phyloP scores from a whole-genome alignment of 163 green algal species.

The Chlamydomonas reinhardtii region DNA sequence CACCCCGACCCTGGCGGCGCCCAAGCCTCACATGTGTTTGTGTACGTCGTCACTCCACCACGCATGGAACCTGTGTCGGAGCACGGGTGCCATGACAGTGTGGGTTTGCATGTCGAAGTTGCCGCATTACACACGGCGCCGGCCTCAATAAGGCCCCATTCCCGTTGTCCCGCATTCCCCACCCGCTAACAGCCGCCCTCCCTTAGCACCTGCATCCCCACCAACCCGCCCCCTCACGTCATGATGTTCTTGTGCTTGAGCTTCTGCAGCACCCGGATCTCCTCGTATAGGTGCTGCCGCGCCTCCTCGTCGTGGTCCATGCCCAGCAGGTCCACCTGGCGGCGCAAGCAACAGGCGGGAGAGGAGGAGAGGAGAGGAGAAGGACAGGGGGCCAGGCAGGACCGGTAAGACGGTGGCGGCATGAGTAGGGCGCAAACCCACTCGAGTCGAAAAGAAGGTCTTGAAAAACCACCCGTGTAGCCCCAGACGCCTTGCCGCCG shows the following conservation, averaged over 20 bases:
- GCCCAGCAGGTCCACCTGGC: constrained; percentile 44
- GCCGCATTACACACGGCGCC: no score
- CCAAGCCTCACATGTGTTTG: constrained; percentile 65
- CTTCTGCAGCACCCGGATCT: constrained; percentile 95
- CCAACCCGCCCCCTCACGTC: constrained; percentile 74
- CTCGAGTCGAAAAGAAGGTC: no score
- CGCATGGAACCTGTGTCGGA: constrained; percentile 65
- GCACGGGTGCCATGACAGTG: background rate
- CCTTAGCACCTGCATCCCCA: background rate
- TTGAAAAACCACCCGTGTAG: no score
- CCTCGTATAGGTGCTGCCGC: constrained; percentile 79
- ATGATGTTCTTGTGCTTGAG: constrained; percentile 99
- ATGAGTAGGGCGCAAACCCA: no score
- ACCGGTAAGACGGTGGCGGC: no score
- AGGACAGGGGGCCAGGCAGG: background rate
- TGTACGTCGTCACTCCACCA: constrained; percentile 91
- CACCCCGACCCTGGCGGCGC: no score
- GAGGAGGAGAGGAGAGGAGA: background rate
- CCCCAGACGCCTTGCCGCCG: no score
- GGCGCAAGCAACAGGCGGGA: background rate
- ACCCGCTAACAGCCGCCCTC: no score
- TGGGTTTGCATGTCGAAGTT: no score
- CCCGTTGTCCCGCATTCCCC: no score
- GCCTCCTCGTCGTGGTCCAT: constrained; percentile 49
- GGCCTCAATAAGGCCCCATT: no score